A percentile compares a stretch with the other conserved stretches of the same genome.
Conservation (phyloP, 2,329 filamentous ascomycete species). For the Chaetoscypha palmicola region DNA sequence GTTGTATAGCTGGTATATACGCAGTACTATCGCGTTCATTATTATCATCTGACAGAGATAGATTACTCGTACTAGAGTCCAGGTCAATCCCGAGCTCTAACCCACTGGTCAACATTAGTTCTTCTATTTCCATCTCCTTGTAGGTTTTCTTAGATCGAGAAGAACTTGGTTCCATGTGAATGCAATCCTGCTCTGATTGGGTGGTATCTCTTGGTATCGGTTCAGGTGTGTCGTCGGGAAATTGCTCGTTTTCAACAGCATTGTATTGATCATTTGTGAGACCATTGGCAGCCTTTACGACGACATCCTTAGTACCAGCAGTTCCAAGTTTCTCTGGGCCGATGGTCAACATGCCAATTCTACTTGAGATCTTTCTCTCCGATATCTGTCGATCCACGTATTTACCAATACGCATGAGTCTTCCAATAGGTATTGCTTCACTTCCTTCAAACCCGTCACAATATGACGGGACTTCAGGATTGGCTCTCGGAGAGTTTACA, state of each 20-base stretch:
- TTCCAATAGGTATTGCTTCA: constrained; percentile 22
- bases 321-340: not conserved
- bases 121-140: too few relatives aligned
- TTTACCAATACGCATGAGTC: constrained; percentile 15
- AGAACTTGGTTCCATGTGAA: too few relatives aligned
- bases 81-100: too few relatives aligned
- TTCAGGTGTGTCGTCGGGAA: not conserved
- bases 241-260: not conserved
- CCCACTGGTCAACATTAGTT: too few relatives aligned
- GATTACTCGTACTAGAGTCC: too few relatives aligned
- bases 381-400: not conserved
- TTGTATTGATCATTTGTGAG: not conserved
- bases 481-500: not conserved
- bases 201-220: too few relatives aligned
- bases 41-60: too few relatives aligned
- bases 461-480: constrained; percentile 4
- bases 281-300: not conserved
- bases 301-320: not conserved
- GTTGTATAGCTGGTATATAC: too few relatives aligned
- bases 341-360: not conserved
- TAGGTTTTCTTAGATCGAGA: too few relatives aligned
- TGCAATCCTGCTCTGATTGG: too few relatives aligned
- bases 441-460: constrained; percentile 26
- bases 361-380: not conserved
- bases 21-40: too few relatives aligned